Percentiles rank a stretch among this genome's conserved stretches.
Evolutionary conservation across 2,329 filamentous ascomycete genomes (phyloP).

Genomic region (Sporothrix euskadiensis): DNA sequence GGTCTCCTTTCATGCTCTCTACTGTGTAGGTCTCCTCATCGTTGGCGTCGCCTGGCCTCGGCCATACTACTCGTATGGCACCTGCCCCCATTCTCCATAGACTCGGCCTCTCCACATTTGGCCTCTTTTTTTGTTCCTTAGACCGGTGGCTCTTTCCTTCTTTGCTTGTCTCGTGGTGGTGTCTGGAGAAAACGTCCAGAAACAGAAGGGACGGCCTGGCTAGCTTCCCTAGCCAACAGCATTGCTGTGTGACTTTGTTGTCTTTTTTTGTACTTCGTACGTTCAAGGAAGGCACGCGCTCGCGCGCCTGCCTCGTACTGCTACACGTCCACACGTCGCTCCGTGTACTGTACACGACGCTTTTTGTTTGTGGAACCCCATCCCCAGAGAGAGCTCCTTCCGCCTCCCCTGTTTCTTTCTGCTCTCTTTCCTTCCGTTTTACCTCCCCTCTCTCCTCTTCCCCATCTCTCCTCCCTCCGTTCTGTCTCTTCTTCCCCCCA

Average conservation of each 20-base stretch:
- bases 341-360: background rate
- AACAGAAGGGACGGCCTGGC: constrained; percentile 7
- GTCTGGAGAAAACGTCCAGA: background rate
- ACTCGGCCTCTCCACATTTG: constrained; percentile 17
- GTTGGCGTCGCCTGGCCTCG: constrained; percentile 13
- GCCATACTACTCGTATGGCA: background rate
- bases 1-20: constrained; percentile 3
- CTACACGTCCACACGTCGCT: background rate
- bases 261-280: constrained; percentile 1
- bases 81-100: constrained; percentile 1
- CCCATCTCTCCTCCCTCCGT: background rate
- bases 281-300: constrained; percentile 16
- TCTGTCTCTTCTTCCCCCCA: background rate
- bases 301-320: background rate
- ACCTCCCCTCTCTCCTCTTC: background rate
- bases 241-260: background rate
- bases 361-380: constrained; percentile 16
- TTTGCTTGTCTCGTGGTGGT: background rate
- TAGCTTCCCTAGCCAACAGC: background rate
- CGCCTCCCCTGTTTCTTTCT: background rate
- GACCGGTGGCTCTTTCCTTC: background rate
- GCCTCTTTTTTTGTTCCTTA: background rate
- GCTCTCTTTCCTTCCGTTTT: background rate
- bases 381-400: constrained; percentile 14
- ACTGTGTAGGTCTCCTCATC: background rate